Evolutionary conservation across 2,329 filamentous ascomycete genomes (phyloP).

Genomic region (Biscogniauxia mediterranea): DNA sequence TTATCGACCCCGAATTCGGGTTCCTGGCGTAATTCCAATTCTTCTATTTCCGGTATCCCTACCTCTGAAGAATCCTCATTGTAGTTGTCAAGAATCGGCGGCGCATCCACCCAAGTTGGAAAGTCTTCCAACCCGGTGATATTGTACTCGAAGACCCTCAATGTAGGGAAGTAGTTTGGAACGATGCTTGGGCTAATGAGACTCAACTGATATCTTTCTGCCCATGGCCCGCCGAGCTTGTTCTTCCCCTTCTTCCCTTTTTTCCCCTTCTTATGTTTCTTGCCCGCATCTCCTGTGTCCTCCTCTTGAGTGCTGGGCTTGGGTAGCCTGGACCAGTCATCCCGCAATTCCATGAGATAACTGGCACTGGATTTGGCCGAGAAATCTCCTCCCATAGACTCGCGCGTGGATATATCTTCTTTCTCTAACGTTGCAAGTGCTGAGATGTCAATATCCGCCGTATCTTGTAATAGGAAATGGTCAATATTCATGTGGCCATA

Average conservation of each 20-base stretch:
- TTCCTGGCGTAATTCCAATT: conserved; percentile 25
- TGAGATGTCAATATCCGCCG: conserved; percentile 67
- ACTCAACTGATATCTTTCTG: conserved; percentile 79
- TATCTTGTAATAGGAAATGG: conserved; percentile 92
- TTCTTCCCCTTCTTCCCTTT: conserved; percentile 56
- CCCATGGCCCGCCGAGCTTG: conserved; percentile 75
- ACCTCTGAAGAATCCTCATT: background rate
- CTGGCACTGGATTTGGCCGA: conserved; percentile 66
- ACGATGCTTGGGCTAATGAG: conserved; percentile 84
- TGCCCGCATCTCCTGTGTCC: conserved; percentile 31
- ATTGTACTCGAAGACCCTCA: conserved; percentile 95
- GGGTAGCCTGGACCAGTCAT: conserved; percentile 76
- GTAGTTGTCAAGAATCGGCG: conserved; percentile 9
- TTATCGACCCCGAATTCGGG: conserved; percentile 31
- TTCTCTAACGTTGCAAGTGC: conserved; percentile 35
- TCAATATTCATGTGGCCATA: conserved; percentile 99
- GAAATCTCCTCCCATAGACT: conserved; percentile 51
- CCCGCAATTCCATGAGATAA: conserved; percentile 76
- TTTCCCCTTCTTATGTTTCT: conserved; percentile 52
- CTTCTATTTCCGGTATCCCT: conserved; percentile 20
- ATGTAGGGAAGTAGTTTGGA: conserved; percentile 85
- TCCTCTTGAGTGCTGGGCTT: conserved; percentile 38
- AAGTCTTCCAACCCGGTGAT: conserved; percentile 69
- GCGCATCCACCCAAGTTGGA: conserved; percentile 41
- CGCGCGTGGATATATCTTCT: conserved; percentile 30